These are phyloP conservation scores for Alternaria consortialis DNA, from an alignment of 2,329 filamentous ascomycete species.

Conservation along the genomic window DNA sequence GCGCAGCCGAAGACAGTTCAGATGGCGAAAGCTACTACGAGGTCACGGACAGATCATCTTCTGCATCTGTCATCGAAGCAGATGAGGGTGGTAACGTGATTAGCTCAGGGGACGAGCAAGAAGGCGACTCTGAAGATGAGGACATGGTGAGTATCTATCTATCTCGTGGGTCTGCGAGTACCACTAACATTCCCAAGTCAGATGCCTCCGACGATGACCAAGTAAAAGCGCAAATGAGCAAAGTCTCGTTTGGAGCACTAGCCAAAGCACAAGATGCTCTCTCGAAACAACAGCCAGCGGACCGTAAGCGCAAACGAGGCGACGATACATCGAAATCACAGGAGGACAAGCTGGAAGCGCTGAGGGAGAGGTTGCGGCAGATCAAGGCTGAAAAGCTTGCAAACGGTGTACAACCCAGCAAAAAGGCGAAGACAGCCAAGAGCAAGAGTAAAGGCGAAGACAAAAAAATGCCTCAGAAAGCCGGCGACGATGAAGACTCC, in stretches of 20 bases:
- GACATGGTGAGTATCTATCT: constrained; percentile 32
- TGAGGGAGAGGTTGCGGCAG: constrained; percentile 56
- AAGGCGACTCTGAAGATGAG: constrained; percentile 36
- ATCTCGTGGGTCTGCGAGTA: not conserved
- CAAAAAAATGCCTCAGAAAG: constrained; percentile 38
- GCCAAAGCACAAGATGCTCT: constrained; percentile 83
- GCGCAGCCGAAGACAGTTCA: constrained; percentile 48
- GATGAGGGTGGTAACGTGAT: constrained; percentile 46
- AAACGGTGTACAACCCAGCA: constrained; percentile 29
- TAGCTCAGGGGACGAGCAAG: constrained; percentile 47
- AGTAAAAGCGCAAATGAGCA: constrained; percentile 59
- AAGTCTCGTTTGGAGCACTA: constrained; percentile 87
- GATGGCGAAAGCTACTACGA: constrained; percentile 52
- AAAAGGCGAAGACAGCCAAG: constrained; percentile 28
- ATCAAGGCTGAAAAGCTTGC: constrained; percentile 54
- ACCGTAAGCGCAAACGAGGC: constrained; percentile 55
- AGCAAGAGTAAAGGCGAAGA: constrained; percentile 32
- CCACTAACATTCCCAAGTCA: constrained; percentile 27
- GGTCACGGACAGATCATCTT: constrained; percentile 51
- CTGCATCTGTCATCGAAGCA: constrained; percentile 52
- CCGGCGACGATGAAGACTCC: constrained; percentile 46
- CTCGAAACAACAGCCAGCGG: constrained; percentile 44
- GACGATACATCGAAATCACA: constrained; percentile 51
- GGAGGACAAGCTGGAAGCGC: constrained; percentile 57
- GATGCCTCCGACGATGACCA: constrained; percentile 53